Evolutionary conservation across 768 basidiomycete genomes (phyloP).

Genomic region (Phylloporus sp.): DNA sequence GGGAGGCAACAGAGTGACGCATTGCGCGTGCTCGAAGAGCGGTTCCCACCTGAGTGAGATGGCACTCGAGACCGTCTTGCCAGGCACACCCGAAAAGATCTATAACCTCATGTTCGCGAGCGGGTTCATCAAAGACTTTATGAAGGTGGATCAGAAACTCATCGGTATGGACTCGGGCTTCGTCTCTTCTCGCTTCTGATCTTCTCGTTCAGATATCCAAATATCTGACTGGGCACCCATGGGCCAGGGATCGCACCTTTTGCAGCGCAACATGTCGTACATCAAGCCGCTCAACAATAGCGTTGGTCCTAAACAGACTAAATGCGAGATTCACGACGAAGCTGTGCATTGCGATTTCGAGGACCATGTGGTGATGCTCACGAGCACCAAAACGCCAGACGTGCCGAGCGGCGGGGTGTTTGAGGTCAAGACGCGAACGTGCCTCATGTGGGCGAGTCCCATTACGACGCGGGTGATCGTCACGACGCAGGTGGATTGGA

Average conservation of each 20-base stretch:
- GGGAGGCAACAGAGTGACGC: constrained; percentile 50
- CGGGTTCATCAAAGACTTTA: constrained; percentile 92
- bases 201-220: constrained; percentile 66
- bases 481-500: constrained; percentile 93
- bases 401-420: constrained; percentile 94
- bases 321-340: constrained; percentile 93
- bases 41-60: constrained; percentile 67
- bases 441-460: constrained; percentile 88
- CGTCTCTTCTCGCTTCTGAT: background rate
- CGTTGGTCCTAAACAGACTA: constrained; percentile 91
- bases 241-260: constrained; percentile 54
- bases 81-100: constrained; percentile 91
- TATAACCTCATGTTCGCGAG: constrained; percentile 95
- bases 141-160: constrained; percentile 84
- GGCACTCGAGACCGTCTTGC: constrained; percentile 73
- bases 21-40: constrained; percentile 68
- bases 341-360: constrained; percentile 76
- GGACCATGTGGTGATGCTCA: constrained; percentile 73
- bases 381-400: constrained; percentile 89
- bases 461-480: constrained; percentile 76
- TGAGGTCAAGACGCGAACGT: constrained; percentile 89
- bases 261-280: constrained; percentile 89
- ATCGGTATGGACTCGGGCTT: constrained; percentile 50
- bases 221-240: constrained; percentile 91
- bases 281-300: constrained; percentile 87